Evolutionary conservation across 805 yeast species (phyloP).

Genomic region (Maudiozyma barnettii): DNA sequence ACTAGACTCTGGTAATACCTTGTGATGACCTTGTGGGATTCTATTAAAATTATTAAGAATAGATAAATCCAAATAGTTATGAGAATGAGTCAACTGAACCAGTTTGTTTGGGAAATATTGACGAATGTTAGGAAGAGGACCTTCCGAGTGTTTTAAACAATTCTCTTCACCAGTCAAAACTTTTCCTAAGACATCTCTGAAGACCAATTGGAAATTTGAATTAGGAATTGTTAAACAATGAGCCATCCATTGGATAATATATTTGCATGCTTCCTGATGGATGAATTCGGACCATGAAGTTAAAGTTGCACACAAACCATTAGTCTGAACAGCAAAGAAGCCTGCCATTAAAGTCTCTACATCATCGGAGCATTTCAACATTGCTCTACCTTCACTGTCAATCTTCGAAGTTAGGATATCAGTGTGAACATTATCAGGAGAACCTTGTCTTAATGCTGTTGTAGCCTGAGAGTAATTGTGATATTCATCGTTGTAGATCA

Average conservation of each 20-base stretch:
- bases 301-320: constrained; percentile 50
- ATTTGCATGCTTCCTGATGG: constrained; percentile 38
- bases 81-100: constrained; percentile 10
- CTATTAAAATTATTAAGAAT: constrained; percentile 28
- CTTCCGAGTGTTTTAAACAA: constrained; percentile 11
- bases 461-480: constrained; percentile 53
- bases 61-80: constrained; percentile 22
- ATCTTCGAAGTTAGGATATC: constrained; percentile 34
- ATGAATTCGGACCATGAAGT: constrained; percentile 41
- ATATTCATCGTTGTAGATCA: constrained; percentile 73
- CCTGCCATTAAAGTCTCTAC: constrained; percentile 26
- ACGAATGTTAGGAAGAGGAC: constrained; percentile 19
- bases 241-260: constrained; percentile 44
- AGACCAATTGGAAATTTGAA: constrained; percentile 29
- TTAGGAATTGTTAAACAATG: constrained; percentile 34
- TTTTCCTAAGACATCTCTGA: constrained; percentile 37
- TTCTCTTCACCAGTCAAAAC: constrained; percentile 30
- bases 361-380: constrained; percentile 32
- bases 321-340: constrained; percentile 33
- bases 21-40: constrained; percentile 31
- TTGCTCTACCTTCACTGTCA: constrained; percentile 42
- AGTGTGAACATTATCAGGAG: constrained; percentile 28
- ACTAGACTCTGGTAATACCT: constrained; percentile 13
- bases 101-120: constrained; percentile 15
- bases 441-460: constrained; percentile 35